These are phyloP conservation scores for Solanum neorickii DNA, from an alignment of 257 asterid species.

Conservation along the genomic window DNA sequence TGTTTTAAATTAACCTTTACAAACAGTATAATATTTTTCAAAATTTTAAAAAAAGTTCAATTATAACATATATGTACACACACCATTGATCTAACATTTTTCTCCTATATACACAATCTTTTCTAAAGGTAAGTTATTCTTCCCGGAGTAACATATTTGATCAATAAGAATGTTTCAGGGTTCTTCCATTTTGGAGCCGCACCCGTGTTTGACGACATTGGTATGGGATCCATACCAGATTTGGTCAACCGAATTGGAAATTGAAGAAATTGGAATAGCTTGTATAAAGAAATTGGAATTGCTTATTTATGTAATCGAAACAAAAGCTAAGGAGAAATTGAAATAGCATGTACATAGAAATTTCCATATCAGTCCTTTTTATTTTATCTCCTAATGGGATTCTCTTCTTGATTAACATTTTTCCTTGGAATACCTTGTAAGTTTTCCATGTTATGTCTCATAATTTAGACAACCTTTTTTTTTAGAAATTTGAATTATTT, in stretches of 20 bases:
- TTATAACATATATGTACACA: neutral
- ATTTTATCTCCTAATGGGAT: neutral
- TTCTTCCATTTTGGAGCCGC: neutral
- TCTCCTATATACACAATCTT: neutral
- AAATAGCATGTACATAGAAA: neutral
- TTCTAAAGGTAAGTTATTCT: neutral
- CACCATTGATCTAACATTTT: neutral
- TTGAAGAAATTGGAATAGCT: neutral
- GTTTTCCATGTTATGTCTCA: neutral
- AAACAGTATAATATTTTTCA: neutral
- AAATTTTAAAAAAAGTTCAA: neutral
- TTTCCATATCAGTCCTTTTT: neutral
- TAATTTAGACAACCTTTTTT: too few species aligned
- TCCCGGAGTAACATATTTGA: neutral
- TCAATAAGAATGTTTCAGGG: neutral
- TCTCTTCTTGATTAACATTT: neutral
- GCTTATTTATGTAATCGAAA: neutral
- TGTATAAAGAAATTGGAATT: neutral
- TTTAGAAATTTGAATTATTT: neutral
- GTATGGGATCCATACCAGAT: neutral
- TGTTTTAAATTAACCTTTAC: neutral
- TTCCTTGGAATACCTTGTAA: neutral
- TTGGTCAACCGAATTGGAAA: neutral
- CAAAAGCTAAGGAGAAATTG: neutral
- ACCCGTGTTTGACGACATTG: neutral